A percentile compares a stretch with the other conserved stretches of the same genome.
Conservation (phyloP, 495 filamentous ascomycete species). For the Filosporella fistucella region DNA sequence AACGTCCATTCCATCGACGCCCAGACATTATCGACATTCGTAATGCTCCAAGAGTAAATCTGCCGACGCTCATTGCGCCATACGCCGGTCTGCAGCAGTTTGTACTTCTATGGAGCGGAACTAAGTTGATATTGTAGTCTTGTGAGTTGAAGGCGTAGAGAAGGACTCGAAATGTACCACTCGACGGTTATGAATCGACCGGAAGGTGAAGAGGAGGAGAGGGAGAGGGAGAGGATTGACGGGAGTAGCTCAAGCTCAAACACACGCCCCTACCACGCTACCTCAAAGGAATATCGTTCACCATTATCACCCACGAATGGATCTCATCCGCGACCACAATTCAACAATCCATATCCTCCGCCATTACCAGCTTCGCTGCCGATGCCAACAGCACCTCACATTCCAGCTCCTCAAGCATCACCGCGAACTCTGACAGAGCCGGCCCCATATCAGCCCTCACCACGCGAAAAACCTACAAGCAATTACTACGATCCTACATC, state of each 20-base stretch:
- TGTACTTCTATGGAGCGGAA: conserved; percentile 18
- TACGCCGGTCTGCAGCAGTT: not conserved
- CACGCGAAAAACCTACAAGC: conserved; percentile 41
- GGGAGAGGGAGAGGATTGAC: conserved; percentile 4
- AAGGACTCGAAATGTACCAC: conserved; percentile 23
- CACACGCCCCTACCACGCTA: conserved; percentile 18
- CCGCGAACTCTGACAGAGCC: conserved; percentile 13
- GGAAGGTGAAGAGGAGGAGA: conserved; percentile 17
- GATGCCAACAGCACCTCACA: conserved; percentile 19
- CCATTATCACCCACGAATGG: conserved; percentile 21
- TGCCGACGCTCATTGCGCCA: conserved; percentile 1
- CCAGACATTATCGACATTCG: not conserved
- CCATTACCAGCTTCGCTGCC: conserved; percentile 16
- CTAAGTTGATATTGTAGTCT: conserved; percentile 9
- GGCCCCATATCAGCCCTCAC: conserved; percentile 12
- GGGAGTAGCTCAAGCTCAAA: conserved; percentile 7
- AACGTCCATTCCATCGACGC: conserved; percentile 4
- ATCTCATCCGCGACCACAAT: conserved; percentile 19
- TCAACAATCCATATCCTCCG: conserved; percentile 22
- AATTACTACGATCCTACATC: conserved; percentile 55
- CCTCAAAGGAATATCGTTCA: conserved; percentile 16
- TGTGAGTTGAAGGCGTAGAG: conserved; percentile 16
- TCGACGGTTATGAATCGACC: conserved; percentile 24
- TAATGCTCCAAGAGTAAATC: conserved; percentile 12
- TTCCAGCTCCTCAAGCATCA: conserved; percentile 20